Base-by-base conservation (phyloP, 2,329 filamentous ascomycete genomes). In the Conoideocrella luteorostrata region DNA sequence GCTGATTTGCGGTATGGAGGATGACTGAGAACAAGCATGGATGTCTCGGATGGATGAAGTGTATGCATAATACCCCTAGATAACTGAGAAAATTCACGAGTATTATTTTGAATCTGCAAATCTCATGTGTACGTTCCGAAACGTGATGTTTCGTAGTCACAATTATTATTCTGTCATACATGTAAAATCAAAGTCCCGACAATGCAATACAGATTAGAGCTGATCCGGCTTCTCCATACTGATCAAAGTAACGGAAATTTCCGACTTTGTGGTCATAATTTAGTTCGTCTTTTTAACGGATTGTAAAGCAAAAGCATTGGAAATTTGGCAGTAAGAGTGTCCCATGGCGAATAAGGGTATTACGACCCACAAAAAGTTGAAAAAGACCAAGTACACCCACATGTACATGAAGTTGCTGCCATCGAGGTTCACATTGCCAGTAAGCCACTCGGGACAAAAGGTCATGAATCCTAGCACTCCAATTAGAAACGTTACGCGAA, bases 391-490 rank as follows among this genome's bases (percentile, higher is more conserved):
- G 52, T 84, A 84, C 12, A 84, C 67, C 80, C 80, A 84, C 50
- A 74, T 65, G 54, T 81, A 82, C 78, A 85, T 81, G 53, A 77
- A 82, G 62, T 84, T 84, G 64, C 72, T 79, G 15, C 70, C 70
- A 58, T 84, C 77, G 47, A 85, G 72, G 56, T 81, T 82, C 50
- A 71, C 56, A 57, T 73, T 84, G 41, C 72, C 73, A 2, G 72
- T 76, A 11, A 85, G 64, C 81, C 81, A 85, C 62, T 85, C 81
- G 11, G 81, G 81, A 61, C 75, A 80, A 57, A 85, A 85, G 0
- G 81, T 85, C 76, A 85, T 84, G 64, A 80, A 85, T 15, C 80
- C 77, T 78, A 18, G n/a, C n/a, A n/a, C n/a, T n/a, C n/a, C n/a
- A n/a, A n/a, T n/a, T n/a, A 26, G 2, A 30, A 32, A 22, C 15